Conservation (phyloP, 1,139 yeast genomes). For the Meyerozyma elateridarum region DNA sequence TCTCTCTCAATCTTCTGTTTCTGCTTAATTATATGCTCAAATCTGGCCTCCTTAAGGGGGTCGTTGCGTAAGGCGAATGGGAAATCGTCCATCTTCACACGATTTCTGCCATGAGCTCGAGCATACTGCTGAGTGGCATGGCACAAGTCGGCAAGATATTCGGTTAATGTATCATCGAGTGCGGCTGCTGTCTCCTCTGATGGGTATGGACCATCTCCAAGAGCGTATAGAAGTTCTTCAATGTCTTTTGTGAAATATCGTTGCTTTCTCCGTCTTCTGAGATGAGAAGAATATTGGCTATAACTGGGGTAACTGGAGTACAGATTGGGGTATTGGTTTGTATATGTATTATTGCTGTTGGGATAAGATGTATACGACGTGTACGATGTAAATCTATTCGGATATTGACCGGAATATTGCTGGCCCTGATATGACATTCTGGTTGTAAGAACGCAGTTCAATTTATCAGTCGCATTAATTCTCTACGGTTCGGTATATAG, state of each 20-base stretch:
- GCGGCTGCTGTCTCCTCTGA: constrained; percentile 72
- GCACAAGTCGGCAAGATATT: constrained; percentile 62
- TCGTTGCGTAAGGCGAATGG: constrained; percentile 81
- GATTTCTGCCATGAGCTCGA: constrained; percentile 47
- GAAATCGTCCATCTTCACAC: constrained; percentile 83
- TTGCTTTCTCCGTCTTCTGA: constrained; percentile 29
- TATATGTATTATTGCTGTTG: background rate
- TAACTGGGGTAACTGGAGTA: constrained; percentile 4
- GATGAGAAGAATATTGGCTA: constrained; percentile 3
- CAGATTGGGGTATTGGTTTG: constrained; percentile 3
- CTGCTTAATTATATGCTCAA: constrained; percentile 70
- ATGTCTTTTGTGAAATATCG: constrained; percentile 58
- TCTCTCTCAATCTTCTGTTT: constrained; percentile 77
- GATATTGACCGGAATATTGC: too few relatives aligned
- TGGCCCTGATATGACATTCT: too few relatives aligned
- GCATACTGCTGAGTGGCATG: constrained; percentile 35
- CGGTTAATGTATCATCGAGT: constrained; percentile 78
- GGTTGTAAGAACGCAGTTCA: too few relatives aligned
- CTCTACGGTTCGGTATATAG: too few relatives aligned
- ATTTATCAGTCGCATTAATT: too few relatives aligned
- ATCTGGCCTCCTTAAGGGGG: constrained; percentile 77
- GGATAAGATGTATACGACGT: constrained; percentile 3
- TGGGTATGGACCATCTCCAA: constrained; percentile 82
- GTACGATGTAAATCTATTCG: constrained; percentile 2
- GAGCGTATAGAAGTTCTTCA: constrained; percentile 72